Evolutionary conservation across 106 monocot genomes (phyloP).

Genomic region (Apostasia shenzhenica): DNA sequence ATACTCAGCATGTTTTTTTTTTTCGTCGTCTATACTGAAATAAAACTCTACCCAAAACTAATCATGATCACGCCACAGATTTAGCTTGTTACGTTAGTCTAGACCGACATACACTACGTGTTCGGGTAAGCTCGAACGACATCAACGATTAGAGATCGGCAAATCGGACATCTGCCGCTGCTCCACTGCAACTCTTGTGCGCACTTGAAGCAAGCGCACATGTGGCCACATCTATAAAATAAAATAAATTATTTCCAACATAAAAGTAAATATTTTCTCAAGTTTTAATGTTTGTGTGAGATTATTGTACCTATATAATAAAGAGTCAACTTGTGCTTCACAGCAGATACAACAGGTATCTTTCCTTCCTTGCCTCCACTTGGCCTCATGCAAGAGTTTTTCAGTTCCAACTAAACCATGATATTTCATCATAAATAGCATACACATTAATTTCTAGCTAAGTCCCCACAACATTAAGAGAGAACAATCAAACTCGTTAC

Average conservation of each 20-base stretch:
- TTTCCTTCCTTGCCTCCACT: conserved; percentile 15
- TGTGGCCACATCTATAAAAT: conserved; percentile 52
- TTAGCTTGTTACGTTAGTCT: no score
- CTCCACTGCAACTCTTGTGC: conserved; percentile 41
- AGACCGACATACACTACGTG: neutral
- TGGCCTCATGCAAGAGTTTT: neutral
- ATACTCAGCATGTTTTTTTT: no score
- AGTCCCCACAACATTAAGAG: no score
- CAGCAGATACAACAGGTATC: conserved; percentile 49
- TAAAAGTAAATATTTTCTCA: no score
- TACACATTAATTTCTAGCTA: no score
- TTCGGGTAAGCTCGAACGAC: conserved; percentile 42
- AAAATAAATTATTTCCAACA: no score
- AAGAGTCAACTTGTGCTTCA: conserved; percentile 49
- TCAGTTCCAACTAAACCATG: neutral
- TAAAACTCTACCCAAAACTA: no score
- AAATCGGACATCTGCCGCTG: conserved; percentile 43
- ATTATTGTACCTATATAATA: conserved; percentile 46
- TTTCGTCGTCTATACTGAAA: no score
- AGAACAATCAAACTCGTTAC: no score
- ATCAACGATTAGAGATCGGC: conserved; percentile 39
- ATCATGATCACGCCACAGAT: no score
- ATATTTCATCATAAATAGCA: neutral
- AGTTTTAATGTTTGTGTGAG: no score
- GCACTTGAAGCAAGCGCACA: conserved; percentile 62